phyloP scores from a whole-genome alignment of 768 basidiomycete genomes.

The Phanerodontia chrysosporium region DNA sequence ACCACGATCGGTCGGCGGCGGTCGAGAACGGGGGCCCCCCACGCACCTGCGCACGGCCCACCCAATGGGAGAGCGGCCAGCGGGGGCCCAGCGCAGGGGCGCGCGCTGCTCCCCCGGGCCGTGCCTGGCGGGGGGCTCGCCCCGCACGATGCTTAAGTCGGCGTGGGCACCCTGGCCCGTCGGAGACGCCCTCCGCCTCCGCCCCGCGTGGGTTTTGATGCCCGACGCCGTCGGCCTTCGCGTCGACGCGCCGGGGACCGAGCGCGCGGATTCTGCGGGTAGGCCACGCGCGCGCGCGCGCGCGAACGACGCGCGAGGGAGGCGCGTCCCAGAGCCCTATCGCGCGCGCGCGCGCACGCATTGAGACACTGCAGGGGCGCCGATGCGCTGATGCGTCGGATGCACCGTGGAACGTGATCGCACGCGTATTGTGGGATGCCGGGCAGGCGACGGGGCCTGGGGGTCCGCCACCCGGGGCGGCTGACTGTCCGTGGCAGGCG shows the following conservation, averaged over 20 bases:
- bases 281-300: neutral
- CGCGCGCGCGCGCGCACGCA: neutral
- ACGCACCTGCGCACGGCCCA: neutral
- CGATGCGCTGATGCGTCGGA: neutral
- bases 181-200: no score
- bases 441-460: no score
- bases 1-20: neutral
- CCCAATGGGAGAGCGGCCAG: neutral
- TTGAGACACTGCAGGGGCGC: neutral
- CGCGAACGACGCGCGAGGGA: no score
- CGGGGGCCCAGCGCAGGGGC: neutral
- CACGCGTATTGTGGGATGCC: no score
- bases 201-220: no score
- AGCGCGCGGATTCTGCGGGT: neutral
- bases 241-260: neutral
- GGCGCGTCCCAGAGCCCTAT: neutral
- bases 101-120: neutral
- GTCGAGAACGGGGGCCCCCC: neutral
- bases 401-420: no score
- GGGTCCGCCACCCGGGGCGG: no score
- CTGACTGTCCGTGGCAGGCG: no score
- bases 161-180: neutral
- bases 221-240: neutral
- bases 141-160: neutral
- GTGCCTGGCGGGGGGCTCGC: neutral